phyloP scores from a whole-genome alignment of 106 monocot genomes.

The Dendrobium huoshanense region DNA sequence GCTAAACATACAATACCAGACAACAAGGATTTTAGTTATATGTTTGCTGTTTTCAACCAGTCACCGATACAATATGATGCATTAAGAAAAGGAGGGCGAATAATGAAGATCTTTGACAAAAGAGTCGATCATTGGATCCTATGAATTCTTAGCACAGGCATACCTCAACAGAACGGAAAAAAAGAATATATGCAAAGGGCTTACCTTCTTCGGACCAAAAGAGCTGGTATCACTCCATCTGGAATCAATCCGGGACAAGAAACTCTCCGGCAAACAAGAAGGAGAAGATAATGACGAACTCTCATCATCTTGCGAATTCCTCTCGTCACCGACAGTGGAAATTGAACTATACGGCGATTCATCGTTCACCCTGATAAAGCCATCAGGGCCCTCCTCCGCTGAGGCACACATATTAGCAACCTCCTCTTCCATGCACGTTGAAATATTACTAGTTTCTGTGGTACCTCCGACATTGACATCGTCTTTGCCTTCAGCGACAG shows the following conservation, averaged over 20 bases:
- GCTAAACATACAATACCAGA: neutral
- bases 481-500: neutral
- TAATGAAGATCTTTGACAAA: neutral
- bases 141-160: neutral
- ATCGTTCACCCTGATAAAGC: too few relatives aligned
- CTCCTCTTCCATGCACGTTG: too few relatives aligned
- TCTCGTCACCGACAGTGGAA: slow-evolving; percentile 14
- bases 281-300: neutral
- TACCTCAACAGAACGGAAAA: neutral
- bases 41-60: neutral
- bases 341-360: slow-evolving; percentile 6
- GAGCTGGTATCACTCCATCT: slow-evolving; percentile 18
- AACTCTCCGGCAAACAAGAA: slow-evolving; percentile 11
- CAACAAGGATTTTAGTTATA: neutral
- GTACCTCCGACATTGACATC: slow-evolving; percentile 3
- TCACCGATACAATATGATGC: neutral
- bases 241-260: slow-evolving; percentile 11
- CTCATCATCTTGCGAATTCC: slow-evolving; percentile 8
- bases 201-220: slow-evolving; percentile 18
- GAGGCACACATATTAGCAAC: too few relatives aligned
- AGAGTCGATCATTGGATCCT: neutral
- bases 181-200: neutral
- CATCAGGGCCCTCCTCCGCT: too few relatives aligned
- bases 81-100: neutral
- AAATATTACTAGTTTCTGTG: slow-evolving; percentile 1